Base-by-base conservation (phyloP, 306 rosid genomes). In the Vigna angularis region DNA sequence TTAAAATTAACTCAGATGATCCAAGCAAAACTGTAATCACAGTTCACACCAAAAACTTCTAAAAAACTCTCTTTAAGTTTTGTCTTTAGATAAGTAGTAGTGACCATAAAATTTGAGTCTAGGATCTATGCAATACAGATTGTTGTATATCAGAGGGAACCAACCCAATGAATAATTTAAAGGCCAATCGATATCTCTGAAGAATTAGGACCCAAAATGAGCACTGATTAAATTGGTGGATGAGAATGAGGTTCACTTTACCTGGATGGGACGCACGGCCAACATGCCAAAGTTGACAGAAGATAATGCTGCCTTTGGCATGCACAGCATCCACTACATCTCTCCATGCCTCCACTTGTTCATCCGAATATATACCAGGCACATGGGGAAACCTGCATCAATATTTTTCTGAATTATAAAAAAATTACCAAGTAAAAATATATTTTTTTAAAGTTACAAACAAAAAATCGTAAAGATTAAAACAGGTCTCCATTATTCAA, bases 271-370 rank as follows among this genome's bases (percentile, higher is more conserved):
- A 93, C 5, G 98, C 98, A 61, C 98, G 93, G 42, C 99, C 99
- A 3, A 93, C 99, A 55, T 92, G 99, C 96, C 99, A 95, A 9
- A 95, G 87, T 74, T 95, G 99, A 84, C 98, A 93, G 81, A 91
- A 95, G 77, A 92, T 78, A 32, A 91, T 57, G 85, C 88, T 81
- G 61, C 99, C 96, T 73, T 91, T 89, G 65, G 88, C 93, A 78
- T 95, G 98, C 16, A 92, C 98, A 0, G 97, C 97, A 82, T 93
- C 93, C 68, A 92, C 98, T 36, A 92, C 77, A 64, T 81, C 76
- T 87, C 87, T 89, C 98, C 98, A 94, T 63, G 95, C 97, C 81
- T 88, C 83, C 63, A 92, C 97, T 72, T 83, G 87, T 44, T 79
- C 89, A 0, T 86, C 89, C 7, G 82, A 28, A 76, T 86, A 86